Evolutionary conservation across 768 basidiomycete species (phyloP).

Genomic region (Mycena vitilis): DNA sequence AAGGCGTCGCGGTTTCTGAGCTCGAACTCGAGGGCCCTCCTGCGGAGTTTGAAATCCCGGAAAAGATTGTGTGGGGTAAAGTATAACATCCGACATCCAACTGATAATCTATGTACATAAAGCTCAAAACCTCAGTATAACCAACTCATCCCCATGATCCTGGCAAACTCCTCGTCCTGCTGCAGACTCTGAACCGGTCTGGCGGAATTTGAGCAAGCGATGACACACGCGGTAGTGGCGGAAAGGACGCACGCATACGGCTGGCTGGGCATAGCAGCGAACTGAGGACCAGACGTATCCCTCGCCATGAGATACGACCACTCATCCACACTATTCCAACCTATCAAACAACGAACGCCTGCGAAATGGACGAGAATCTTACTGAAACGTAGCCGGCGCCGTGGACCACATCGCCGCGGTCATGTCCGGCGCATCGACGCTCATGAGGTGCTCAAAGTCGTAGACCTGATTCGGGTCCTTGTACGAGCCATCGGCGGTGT

Average conservation of each 20-base stretch:
- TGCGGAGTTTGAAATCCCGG: constrained; percentile 13
- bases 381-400: constrained; percentile 15
- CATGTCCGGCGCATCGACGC: background rate
- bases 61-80: constrained; percentile 23
- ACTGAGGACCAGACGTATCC: background rate
- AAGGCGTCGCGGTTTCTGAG: constrained; percentile 60
- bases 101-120: background rate
- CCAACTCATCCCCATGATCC: background rate
- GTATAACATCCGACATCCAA: background rate
- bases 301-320: constrained; percentile 28
- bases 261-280: background rate
- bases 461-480: constrained; percentile 1
- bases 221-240: background rate
- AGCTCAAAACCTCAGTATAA: too few relatives aligned
- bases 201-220: background rate
- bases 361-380: background rate
- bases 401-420: constrained; percentile 23
- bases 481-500: background rate
- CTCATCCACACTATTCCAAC: constrained; percentile 22
- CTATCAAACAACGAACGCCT: background rate
- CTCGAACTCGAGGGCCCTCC: constrained; percentile 25
- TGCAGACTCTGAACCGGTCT: background rate
- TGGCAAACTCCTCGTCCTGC: background rate
- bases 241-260: background rate
- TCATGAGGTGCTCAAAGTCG: background rate